A percentile compares a stretch with the other conserved stretches of the same genome.
Evolutionary conservation across 805 yeast species (phyloP).

Genomic region (Cephaloascus fragrans): DNA sequence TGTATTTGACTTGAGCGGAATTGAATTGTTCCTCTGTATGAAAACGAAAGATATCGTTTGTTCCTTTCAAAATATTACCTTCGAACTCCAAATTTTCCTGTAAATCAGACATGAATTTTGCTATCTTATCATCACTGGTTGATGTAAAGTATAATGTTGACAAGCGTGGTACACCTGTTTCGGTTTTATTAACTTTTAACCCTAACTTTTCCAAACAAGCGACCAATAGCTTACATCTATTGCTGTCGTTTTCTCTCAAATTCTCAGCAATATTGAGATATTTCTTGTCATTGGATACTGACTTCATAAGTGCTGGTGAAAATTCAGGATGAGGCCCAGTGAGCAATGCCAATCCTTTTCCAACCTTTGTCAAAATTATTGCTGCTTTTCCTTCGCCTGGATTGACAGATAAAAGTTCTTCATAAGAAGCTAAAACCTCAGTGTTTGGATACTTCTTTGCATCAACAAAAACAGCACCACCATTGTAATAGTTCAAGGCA

Average conservation of each 20-base stretch:
- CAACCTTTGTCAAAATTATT: slow-evolving; percentile 55
- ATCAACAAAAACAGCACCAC: slow-evolving; percentile 82
- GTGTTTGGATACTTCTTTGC: slow-evolving; percentile 53
- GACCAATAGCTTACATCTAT: slow-evolving; percentile 48
- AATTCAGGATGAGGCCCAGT: slow-evolving; percentile 91
- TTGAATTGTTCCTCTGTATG: slow-evolving; percentile 25
- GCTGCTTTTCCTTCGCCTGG: slow-evolving; percentile 48
- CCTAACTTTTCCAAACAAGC: slow-evolving; percentile 52
- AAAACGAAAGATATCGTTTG: slow-evolving; percentile 45
- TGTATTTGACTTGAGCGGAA: slow-evolving; percentile 11
- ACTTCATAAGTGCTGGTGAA: slow-evolving; percentile 40
- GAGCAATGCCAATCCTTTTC: slow-evolving; percentile 67
- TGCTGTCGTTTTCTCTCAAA: slow-evolving; percentile 31
- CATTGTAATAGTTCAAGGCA: slow-evolving; percentile 58
- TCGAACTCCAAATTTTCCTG: slow-evolving; percentile 22
- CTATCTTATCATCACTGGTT: slow-evolving; percentile 15
- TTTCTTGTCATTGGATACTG: slow-evolving; percentile 18
- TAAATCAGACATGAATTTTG: slow-evolving; percentile 19
- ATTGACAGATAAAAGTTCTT: slow-evolving; percentile 43
- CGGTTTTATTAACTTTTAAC: slow-evolving; percentile 51
- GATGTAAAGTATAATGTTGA: slow-evolving; percentile 59
- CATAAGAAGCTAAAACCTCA: slow-evolving; percentile 65
- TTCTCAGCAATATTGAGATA: slow-evolving; percentile 23
- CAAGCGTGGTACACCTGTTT: slow-evolving; percentile 46
- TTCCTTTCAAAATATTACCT: slow-evolving; percentile 36